These are phyloP conservation scores for Astrothelium macrocarpum DNA, from an alignment of 495 filamentous ascomycete genomes.

Conservation along the genomic window DNA sequence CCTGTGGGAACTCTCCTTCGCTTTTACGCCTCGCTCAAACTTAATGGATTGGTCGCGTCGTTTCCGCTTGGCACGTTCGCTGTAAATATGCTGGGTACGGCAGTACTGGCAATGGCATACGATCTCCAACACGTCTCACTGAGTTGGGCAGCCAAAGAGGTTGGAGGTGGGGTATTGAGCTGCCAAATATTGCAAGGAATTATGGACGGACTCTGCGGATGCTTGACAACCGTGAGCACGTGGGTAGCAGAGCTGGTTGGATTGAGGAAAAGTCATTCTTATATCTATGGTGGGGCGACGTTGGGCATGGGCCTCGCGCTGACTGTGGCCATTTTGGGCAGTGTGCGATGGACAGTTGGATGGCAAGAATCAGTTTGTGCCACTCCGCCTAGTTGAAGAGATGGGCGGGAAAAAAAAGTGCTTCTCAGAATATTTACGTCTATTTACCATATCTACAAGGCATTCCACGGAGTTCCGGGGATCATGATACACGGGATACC, in stretches of 20 bases:
- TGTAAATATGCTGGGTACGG: slow-evolving; percentile 72
- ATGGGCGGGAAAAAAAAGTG: slow-evolving; percentile 58
- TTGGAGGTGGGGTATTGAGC: slow-evolving; percentile 38
- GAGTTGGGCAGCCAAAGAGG: slow-evolving; percentile 32
- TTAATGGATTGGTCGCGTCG: slow-evolving; percentile 54
- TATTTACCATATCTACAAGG: slow-evolving; percentile 64
- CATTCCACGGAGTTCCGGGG: slow-evolving; percentile 62
- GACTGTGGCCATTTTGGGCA: slow-evolving; percentile 69
- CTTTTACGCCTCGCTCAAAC: slow-evolving; percentile 57
- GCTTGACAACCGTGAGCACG: slow-evolving; percentile 84
- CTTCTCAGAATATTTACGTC: slow-evolving; percentile 61
- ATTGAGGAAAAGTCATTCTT: slow-evolving; percentile 56
- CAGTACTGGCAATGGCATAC: slow-evolving; percentile 54
- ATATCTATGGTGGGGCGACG: slow-evolving; percentile 64
- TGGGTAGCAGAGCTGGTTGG: slow-evolving; percentile 76
- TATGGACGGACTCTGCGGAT: slow-evolving; percentile 86
- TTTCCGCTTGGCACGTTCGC: slow-evolving; percentile 88
- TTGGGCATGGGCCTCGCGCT: slow-evolving; percentile 54
- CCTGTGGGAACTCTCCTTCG: slow-evolving; percentile 69
- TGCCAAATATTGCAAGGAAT: slow-evolving; percentile 79
- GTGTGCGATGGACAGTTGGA: slow-evolving; percentile 64
- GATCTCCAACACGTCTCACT: slow-evolving; percentile 55
- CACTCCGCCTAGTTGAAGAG: slow-evolving; percentile 8
- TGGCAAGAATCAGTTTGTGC: slow-evolving; percentile 45
- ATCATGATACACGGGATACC: background rate